Evolutionary conservation across 805 yeast species (phyloP).

Genomic region (Ogataea zsoltii): DNA sequence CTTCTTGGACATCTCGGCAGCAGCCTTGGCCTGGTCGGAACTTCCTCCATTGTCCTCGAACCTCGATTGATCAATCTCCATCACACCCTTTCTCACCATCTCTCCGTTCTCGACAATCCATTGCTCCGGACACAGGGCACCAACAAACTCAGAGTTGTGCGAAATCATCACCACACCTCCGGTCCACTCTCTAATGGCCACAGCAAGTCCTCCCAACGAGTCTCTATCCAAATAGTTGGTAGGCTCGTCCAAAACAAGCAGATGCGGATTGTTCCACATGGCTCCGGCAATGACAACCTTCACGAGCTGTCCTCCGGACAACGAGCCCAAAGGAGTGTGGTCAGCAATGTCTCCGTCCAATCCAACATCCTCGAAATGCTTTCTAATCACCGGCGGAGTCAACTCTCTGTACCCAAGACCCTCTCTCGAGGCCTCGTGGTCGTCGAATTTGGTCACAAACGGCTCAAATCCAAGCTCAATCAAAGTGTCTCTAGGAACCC

Average conservation of each 20-base stretch:
- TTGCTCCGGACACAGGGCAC: constrained; percentile 97
- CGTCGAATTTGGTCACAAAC: constrained; percentile 91
- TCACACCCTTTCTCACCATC: constrained; percentile 80
- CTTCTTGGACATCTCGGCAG: constrained; percentile 45
- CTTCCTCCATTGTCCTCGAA: constrained; percentile 77
- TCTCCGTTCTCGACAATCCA: constrained; percentile 95
- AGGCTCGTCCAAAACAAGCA: constrained; percentile 95
- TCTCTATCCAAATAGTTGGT: constrained; percentile 98
- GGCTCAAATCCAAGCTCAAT: constrained; percentile 84
- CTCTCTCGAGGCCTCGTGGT: constrained; percentile 98
- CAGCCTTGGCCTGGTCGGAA: constrained; percentile 44
- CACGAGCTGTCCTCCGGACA: constrained; percentile 97
- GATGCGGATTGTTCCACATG: constrained; percentile 99
- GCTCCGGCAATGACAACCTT: constrained; percentile 99
- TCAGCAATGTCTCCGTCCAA: constrained; percentile 98
- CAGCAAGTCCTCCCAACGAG: constrained; percentile 94
- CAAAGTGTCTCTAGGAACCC: constrained; percentile 85
- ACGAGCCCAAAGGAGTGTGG: constrained; percentile 94
- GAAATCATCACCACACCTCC: constrained; percentile 99
- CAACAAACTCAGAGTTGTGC: constrained; percentile 94
- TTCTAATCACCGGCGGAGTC: constrained; percentile 86
- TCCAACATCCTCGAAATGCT: constrained; percentile 97
- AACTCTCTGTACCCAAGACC: constrained; percentile 98
- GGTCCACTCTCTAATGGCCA: constrained; percentile 96
- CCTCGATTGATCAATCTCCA: constrained; percentile 70